Evolutionary conservation across 2,329 filamentous ascomycete genomes (phyloP), one percentile per base, ranked within the genome.

Genomic region (Cladophialophora chaetospira): DNA sequence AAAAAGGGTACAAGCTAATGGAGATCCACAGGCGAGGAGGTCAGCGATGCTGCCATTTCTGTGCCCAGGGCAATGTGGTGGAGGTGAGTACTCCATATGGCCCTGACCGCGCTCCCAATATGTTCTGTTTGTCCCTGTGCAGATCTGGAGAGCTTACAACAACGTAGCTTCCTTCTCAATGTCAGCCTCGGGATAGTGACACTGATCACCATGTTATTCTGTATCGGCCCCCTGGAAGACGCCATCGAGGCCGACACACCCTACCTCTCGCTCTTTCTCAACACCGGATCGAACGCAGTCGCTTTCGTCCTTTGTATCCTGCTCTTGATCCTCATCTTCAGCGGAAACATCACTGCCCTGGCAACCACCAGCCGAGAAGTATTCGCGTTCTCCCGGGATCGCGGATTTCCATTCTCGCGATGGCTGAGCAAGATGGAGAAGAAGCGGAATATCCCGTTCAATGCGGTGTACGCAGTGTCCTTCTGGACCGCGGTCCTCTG

Each of bases 51-150:
- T 1, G 70, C 72, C 3, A 62, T 72, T 33, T 75, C 74, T 52
- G 75, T 80, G 3, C 78, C 77, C 0, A 65, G 72, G n/a, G 75
- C 74, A 2, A 79, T 80, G 55, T 69, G 75, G 54, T 75, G 72
- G 65, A 73, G n/a, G n/a, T n/a, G n/a, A n/a, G n/a, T n/a, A n/a
- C n/a, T n/a, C n/a, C n/a, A n/a, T n/a, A n/a, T n/a, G n/a, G n/a
- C n/a, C n/a, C n/a, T n/a, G n/a, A n/a, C n/a, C n/a, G n/a, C n/a
- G n/a, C n/a, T n/a, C n/a, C n/a, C n/a, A n/a, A n/a, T n/a, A n/a
- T n/a, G n/a, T n/a, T n/a, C n/a, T n/a, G n/a, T n/a, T n/a, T n/a
- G n/a, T n/a, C n/a, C n/a, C n/a, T n/a, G n/a, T n/a, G n/a, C n/a
- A n/a, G n/a, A n/a, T n/a, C n/a, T n/a, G n/a, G n/a, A n/a, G n/a